Evolutionary conservation across 768 basidiomycete genomes (phyloP), one percentile per base, ranked within the genome.

Genomic region (Rubroboletus pulcherrimus): DNA sequence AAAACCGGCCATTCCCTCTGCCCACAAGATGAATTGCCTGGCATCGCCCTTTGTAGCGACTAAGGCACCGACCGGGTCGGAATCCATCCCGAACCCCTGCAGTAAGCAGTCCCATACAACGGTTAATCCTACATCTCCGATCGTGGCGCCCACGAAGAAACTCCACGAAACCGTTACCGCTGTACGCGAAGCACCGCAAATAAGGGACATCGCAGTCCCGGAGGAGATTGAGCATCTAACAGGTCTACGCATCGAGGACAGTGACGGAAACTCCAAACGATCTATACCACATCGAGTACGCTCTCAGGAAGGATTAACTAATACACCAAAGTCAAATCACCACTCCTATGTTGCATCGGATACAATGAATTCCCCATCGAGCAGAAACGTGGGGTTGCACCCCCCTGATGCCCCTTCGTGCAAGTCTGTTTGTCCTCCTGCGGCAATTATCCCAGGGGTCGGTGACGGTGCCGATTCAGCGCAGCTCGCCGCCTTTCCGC

Each of bases 21-120:
- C 45, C n/a, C 58, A 49, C 12, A 47, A 51, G 39, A 24, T 62
- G 37, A 59, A 55, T 34, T 24, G 15, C 30, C 39, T 62, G 9
- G 57, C 65, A 31, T 55, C 66, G 38, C 56, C 60, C 10, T 63
- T 64, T 14, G 41, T 55, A n/a, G 33, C 45, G 30, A 26, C 49
- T 21, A 58, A 49, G 46, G 35, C 52, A 2, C 47, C 52, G 26
- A 34, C 53, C 15, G 54, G 14, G 17, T 35, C 30, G 29, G 54
- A 47, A n/a, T 56, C 56, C 1, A 34, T 29, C 7, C 14, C 50
- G n/a, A 49, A 52, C 42, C 26, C 47, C 21, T 53, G 40, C 41
- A 29, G 39, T 46, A 29, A 44, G 26, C 53, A 42, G 24, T 29
- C 51, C 5, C 49, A 54, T 33, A 41, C 52, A 30, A 15, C 33